These are phyloP conservation scores for Porphyrellus cyaneotinctus DNA, from an alignment of 768 basidiomycete species.

Conservation along the genomic window DNA sequence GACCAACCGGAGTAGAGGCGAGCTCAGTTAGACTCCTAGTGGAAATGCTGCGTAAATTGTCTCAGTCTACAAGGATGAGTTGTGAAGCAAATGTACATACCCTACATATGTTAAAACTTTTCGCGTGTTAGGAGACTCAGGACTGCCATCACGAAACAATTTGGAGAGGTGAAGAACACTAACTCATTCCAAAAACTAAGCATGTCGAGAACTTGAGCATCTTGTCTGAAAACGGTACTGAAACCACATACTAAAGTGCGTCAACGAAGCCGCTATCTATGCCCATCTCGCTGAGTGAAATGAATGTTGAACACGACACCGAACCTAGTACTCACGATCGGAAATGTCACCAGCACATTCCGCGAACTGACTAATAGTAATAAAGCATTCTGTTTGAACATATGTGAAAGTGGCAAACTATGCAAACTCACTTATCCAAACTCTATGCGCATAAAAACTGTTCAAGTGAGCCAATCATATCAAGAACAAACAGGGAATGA, in stretches of 20 bases:
- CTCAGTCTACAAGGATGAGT: not conserved
- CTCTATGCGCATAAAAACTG: slow-evolving; percentile 12
- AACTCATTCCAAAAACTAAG: slow-evolving; percentile 7
- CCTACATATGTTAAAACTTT: not conserved
- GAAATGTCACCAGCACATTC: slow-evolving; percentile 1
- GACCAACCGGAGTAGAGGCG: not conserved
- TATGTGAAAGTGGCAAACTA: too few relatives aligned
- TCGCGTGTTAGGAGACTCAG: not conserved
- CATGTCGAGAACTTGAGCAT: not conserved
- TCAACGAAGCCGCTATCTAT: not conserved
- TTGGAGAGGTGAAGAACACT: not conserved
- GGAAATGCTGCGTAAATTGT: not conserved
- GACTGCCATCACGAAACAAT: not conserved
- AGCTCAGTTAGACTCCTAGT: not conserved
- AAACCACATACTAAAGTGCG: slow-evolving; percentile 4
- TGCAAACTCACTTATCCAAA: slow-evolving; percentile 12
- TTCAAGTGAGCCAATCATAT: not conserved
- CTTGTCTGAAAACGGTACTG: not conserved
- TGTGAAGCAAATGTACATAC: not conserved
- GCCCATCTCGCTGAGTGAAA: not conserved
- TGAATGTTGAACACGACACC: not conserved
- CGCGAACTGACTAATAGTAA: slow-evolving; percentile 3
- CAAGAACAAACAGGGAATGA: not conserved
- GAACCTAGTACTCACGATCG: slow-evolving; percentile 5
- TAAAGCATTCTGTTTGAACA: not conserved